Base-by-base conservation (phyloP, 2,329 filamentous ascomycete genomes). In the Scytalidium lignicola region DNA sequence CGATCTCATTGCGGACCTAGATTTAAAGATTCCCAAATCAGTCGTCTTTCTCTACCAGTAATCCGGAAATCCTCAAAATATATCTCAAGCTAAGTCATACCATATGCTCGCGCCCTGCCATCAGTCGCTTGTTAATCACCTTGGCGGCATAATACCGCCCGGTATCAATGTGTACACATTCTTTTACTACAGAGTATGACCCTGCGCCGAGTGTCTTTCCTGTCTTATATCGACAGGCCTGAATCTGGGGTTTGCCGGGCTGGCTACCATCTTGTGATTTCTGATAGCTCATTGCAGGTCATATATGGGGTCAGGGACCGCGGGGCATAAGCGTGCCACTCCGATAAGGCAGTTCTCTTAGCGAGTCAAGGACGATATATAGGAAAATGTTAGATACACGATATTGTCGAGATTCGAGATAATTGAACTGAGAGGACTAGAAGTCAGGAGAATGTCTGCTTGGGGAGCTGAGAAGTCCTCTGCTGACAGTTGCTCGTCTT, bases 61-160 rank as follows among this genome's bases (percentile, higher is more conserved):
- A 45, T 26, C 13, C 17, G 8, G n/a, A 22, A 22, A 37, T 28
- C 39, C 6, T 4, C 15, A 13, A 37, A 15, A 37, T 8, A 5
- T 37, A 37, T 37, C 32, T 17, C 32, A 37, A 37, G 10, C 32
- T 15, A n/a, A 13, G 15, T 62, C 71, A 54, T 65, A 96, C 93
- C 93, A 99, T 99, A 70, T 97, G 93, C 72, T 99, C 93, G 59
- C 93, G 81, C 28, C 93, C 93, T 6, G 90, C 88, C 93, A 99
- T 99, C 58, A 99, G 75, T 50, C 92, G 80, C 78, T 99, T 99
- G 74, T 99, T 99, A 71, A 99, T 99, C 55, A 99, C 93, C 70
- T 99, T 99, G 54, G 93, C 92, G 22, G 93, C 93, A 83, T 97
- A 99, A 71, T 96, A 97, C 58, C 91, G 84, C 42, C 92, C 92